Base-by-base conservation (phyloP, 1,284 basidiomycete species). In the Porogramme epimiltina region DNA sequence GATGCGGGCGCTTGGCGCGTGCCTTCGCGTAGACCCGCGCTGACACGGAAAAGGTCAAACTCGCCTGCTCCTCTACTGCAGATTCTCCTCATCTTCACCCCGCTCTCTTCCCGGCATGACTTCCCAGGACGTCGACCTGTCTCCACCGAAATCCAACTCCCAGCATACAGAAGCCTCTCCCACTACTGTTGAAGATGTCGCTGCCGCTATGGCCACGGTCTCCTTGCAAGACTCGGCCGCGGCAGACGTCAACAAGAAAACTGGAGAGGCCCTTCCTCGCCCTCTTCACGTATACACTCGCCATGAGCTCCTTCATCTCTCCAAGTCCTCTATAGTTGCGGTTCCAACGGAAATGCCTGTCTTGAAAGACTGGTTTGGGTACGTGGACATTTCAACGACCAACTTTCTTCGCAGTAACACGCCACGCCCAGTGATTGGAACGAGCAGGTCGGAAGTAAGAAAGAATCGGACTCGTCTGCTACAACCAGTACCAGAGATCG, bases 321-420 rank as follows among this genome's bases (percentile, higher is more conserved):
- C 81, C 58, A 81, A 81, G 55, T 93, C 91, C n/a, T 84, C 87
- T n/a, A 72, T 94, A 28, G 87, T 94, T 25, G 75, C 78, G 52
- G 73, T 76, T 41, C 92, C 92, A 5, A 66, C 73, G 54, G 80
- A 79, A 58, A 93, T 94, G 91, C 91, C 91, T 45, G 71, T 81
- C 39, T 73, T 94, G 49, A 91, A 86, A 70, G 82, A 87, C 42
- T 94, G 92, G 92, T 94, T 92, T 71, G 92, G 92, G 91, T 93
- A 69, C 56, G 84, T 70, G 31, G 20, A 31, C 15, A 33, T 43
- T 20, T 50, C 19, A 37, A 18, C 36, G 43, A 42, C 47, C 68
- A 43, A 45, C 42, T 51, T 33, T 46, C 42, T 52, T 48, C 40
- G 36, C 52, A 55, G 18, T 54, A 61, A 62, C 57, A 52, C 42